These are phyloP conservation scores for Fusarium denticulatum DNA, from an alignment of 2,329 filamentous ascomycete species.

Conservation along the genomic window DNA sequence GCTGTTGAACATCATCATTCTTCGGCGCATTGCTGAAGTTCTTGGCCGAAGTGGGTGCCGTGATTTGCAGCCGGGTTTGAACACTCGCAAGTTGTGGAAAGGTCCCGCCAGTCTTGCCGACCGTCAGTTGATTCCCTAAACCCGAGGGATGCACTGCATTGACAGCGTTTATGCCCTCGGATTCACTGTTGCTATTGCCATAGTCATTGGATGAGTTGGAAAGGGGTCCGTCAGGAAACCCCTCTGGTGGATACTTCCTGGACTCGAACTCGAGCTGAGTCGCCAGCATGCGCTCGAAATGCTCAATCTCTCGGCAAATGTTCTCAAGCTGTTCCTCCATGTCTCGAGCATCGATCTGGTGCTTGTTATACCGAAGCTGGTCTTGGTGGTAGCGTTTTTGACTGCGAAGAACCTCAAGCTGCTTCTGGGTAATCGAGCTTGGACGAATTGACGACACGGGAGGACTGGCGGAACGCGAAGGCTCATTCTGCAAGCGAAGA, in stretches of 20 bases:
- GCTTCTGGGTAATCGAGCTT: constrained; percentile 69
- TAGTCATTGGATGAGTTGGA: constrained; percentile 14
- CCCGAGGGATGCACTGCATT: neutral
- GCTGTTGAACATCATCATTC: constrained; percentile 44
- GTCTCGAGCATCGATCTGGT: constrained; percentile 68
- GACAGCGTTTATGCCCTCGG: neutral
- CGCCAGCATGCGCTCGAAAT: constrained; percentile 60
- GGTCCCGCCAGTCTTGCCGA: constrained; percentile 9
- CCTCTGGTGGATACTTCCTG: constrained; percentile 53
- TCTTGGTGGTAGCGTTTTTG: constrained; percentile 67
- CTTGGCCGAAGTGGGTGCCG: constrained; percentile 31
- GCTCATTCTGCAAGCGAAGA: constrained; percentile 1
- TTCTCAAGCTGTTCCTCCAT: constrained; percentile 56
- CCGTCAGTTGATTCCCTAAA: constrained; percentile 9
- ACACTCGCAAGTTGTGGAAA: constrained; percentile 31
- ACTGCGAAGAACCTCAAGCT: constrained; percentile 62
- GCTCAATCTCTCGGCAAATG: constrained; percentile 57
- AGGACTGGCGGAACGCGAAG: constrained; percentile 44
- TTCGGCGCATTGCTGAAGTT: constrained; percentile 28
- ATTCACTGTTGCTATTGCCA: constrained; percentile 3
- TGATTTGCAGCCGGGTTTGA: constrained; percentile 42
- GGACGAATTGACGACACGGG: constrained; percentile 68
- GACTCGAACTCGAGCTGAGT: constrained; percentile 59
- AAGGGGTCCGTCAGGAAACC: constrained; percentile 37
- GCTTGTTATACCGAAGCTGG: constrained; percentile 69